Percentiles rank a stretch among this genome's conserved stretches.
Evolutionary conservation across 257 asterid genomes (phyloP).

Genomic region (Euphrasia confusa): DNA sequence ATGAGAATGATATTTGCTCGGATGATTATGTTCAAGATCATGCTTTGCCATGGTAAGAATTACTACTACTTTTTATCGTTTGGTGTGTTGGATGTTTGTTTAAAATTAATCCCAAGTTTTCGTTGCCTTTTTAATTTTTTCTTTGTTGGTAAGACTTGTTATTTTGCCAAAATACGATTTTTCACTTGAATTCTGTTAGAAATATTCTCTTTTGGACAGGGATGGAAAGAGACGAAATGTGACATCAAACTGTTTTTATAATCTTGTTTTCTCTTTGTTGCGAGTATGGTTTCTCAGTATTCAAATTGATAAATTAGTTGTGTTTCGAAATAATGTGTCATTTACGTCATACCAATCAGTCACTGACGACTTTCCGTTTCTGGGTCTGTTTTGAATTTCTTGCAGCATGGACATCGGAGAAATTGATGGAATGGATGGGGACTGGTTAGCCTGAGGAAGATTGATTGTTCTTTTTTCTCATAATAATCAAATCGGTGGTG

Average conservation of each 20-base stretch:
- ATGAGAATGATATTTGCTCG: conserved; percentile 49
- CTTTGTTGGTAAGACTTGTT: too few species aligned
- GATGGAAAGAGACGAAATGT: background rate
- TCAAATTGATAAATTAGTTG: background rate
- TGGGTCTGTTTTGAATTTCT: conserved; percentile 11
- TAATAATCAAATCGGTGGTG: conserved; percentile 43
- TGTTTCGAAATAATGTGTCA: background rate
- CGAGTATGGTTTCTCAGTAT: background rate
- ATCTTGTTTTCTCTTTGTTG: background rate
- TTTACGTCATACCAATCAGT: background rate
- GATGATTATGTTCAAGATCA: conserved; percentile 64
- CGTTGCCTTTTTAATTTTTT: background rate
- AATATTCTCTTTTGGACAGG: too few species aligned
- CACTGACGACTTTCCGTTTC: conserved; percentile 13
- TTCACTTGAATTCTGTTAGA: too few species aligned
- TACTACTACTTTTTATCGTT: conserved; percentile 8
- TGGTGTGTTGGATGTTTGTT: background rate
- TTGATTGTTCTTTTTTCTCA: conserved; percentile 37
- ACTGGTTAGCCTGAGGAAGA: conserved; percentile 76
- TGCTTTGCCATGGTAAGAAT: conserved; percentile 84
- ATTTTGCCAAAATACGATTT: too few species aligned
- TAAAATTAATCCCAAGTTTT: background rate
- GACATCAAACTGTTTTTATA: background rate
- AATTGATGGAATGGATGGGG: conserved; percentile 86
- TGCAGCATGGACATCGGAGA: conserved; percentile 93